Conservation (phyloP, 768 basidiomycete species). For the Phanerochaete sordida region DNA sequence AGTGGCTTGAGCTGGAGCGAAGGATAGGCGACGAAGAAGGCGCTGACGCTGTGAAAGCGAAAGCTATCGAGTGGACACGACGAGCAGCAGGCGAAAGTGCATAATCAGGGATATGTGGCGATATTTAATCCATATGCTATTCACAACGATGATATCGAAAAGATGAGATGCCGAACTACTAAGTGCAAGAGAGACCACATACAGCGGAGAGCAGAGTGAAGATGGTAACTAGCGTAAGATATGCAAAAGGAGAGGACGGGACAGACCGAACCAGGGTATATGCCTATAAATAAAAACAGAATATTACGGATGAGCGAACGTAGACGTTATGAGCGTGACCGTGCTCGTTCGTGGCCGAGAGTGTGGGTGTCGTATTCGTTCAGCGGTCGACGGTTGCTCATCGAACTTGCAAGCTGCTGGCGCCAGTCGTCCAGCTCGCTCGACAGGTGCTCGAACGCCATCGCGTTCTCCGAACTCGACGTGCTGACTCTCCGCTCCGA, state of each 20-base stretch:
- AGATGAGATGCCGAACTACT: slow-evolving; percentile 12
- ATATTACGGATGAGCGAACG: slow-evolving; percentile 10
- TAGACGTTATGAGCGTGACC: slow-evolving; percentile 51
- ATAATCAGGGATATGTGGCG: slow-evolving; percentile 26
- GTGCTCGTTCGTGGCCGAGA: slow-evolving; percentile 51
- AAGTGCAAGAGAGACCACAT: slow-evolving; percentile 22
- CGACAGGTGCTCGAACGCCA: slow-evolving; percentile 74
- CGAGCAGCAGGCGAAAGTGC: slow-evolving; percentile 32
- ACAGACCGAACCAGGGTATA: slow-evolving; percentile 43
- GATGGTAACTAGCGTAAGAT: slow-evolving; percentile 33
- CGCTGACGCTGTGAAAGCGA: slow-evolving; percentile 74
- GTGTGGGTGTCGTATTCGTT: slow-evolving; percentile 68
- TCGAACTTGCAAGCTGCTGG: slow-evolving; percentile 75
- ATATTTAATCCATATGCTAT: slow-evolving; percentile 18
- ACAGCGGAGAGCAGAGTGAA: slow-evolving; percentile 28
- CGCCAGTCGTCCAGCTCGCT: slow-evolving; percentile 87
- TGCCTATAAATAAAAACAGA: slow-evolving; percentile 32
- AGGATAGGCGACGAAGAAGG: slow-evolving; percentile 86
- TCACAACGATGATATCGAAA: slow-evolving; percentile 15
- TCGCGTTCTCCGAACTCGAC: slow-evolving; percentile 78
- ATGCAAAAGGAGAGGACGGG: slow-evolving; percentile 50
- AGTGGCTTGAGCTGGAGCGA: slow-evolving; percentile 89
- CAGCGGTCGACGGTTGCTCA: slow-evolving; percentile 67
- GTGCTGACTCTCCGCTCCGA: slow-evolving; percentile 61
- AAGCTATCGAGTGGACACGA: slow-evolving; percentile 91